These are phyloP conservation scores for Umbelopsis sp. DNA, from an alignment of 192 early-diverging fungal species.

Conservation along the genomic window DNA sequence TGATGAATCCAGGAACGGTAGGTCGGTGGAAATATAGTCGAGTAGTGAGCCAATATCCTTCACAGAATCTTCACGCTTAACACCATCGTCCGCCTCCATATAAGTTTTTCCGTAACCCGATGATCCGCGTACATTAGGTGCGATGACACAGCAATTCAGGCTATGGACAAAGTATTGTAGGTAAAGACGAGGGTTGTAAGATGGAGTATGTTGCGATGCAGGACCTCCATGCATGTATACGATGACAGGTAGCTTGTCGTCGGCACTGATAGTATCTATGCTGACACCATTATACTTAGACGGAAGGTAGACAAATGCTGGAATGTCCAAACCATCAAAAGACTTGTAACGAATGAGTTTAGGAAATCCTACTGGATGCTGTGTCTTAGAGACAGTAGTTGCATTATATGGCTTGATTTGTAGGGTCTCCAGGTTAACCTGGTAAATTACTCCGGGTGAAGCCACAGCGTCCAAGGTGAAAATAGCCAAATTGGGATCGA, in stretches of 20 bases:
- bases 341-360: constrained; percentile 1
- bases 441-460: constrained; percentile 4
- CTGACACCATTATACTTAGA: neutral
- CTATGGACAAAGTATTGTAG: neutral
- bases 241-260: constrained; percentile 10
- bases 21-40: neutral
- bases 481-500: neutral
- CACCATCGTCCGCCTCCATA: neutral
- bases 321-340: constrained; percentile 6
- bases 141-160: neutral
- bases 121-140: neutral
- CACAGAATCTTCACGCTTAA: constrained; percentile 10
- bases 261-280: neutral
- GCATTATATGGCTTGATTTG: neutral
- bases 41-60: constrained; percentile 11
- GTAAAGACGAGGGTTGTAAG: constrained; percentile 17
- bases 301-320: constrained; percentile 12
- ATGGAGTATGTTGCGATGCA: neutral
- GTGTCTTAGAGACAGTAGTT: neutral
- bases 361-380: neutral
- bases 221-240: constrained; percentile 18
- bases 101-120: neutral
- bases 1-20: neutral
- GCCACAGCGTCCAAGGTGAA: neutral
- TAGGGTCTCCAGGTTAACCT: neutral